These are phyloP conservation scores for Puccinellia tenuiflora DNA, from an alignment of 176 grass and related monocot species.

Conservation along the genomic window DNA sequence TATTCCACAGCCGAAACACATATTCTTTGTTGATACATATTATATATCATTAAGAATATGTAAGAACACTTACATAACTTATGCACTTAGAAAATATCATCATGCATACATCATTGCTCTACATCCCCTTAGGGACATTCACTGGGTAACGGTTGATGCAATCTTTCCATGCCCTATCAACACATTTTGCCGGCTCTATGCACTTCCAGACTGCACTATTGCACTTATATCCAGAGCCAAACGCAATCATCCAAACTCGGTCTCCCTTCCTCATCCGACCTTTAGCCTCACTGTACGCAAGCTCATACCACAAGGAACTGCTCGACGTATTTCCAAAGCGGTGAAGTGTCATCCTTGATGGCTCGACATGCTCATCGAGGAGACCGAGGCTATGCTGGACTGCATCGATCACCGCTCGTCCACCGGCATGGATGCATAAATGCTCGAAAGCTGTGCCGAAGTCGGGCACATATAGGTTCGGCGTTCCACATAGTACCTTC, in stretches of 20 bases:
- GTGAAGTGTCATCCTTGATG: not conserved
- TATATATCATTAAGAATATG: too few species aligned
- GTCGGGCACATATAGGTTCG: not conserved
- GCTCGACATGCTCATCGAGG: not conserved
- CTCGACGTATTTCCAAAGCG: not conserved
- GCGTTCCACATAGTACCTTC: not conserved
- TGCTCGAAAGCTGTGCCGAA: not conserved
- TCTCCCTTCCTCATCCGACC: not conserved
- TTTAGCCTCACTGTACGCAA: not conserved
- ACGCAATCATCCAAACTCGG: not conserved
- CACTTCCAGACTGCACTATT: not conserved
- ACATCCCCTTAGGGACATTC: not conserved
- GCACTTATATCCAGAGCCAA: not conserved
- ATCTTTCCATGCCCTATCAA: too few species aligned
- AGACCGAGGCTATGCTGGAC: not conserved
- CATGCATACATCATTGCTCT: too few species aligned
- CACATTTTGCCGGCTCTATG: not conserved
- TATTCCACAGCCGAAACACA: too few species aligned
- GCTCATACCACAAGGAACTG: not conserved
- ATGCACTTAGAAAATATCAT: too few species aligned
- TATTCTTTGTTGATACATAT: too few species aligned
- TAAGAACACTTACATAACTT: too few species aligned
- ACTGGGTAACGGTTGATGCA: not conserved
- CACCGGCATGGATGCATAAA: not conserved
- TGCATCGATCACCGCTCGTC: not conserved